These are phyloP conservation scores for Raffaelea arxii DNA, from an alignment of 2,329 filamentous ascomycete species.

Conservation along the genomic window DNA sequence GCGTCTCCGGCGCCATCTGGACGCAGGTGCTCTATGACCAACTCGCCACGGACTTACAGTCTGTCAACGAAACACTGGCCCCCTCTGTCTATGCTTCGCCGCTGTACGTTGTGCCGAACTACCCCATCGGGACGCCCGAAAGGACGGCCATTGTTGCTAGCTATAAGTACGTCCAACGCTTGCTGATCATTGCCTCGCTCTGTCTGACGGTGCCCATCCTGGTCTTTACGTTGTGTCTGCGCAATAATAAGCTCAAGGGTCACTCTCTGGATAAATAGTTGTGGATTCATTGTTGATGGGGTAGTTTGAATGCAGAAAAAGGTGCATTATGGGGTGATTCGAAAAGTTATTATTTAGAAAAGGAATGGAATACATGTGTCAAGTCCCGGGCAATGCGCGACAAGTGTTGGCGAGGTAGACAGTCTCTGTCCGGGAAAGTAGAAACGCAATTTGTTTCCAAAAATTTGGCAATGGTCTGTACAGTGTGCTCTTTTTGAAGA, in stretches of 20 bases:
- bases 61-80: neutral
- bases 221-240: neutral
- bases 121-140: neutral
- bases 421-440: no score
- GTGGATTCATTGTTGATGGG: no score
- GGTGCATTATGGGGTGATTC: no score
- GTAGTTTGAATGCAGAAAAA: no score
- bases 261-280: neutral
- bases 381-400: no score
- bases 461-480: no score
- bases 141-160: neutral
- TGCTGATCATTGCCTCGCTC: neutral
- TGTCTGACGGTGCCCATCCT: neutral
- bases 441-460: no score
- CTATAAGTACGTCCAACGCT: neutral
- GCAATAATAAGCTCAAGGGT: neutral
- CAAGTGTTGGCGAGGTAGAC: no score
- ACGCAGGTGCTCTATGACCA: neutral
- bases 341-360: no score
- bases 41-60: neutral
- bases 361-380: no score
- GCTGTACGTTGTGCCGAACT: neutral
- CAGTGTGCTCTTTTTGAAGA: no score
- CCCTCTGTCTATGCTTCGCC: neutral
- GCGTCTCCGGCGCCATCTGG: neutral